Conservation (phyloP, 306 rosid genomes). For the Rubus parviflorus region DNA sequence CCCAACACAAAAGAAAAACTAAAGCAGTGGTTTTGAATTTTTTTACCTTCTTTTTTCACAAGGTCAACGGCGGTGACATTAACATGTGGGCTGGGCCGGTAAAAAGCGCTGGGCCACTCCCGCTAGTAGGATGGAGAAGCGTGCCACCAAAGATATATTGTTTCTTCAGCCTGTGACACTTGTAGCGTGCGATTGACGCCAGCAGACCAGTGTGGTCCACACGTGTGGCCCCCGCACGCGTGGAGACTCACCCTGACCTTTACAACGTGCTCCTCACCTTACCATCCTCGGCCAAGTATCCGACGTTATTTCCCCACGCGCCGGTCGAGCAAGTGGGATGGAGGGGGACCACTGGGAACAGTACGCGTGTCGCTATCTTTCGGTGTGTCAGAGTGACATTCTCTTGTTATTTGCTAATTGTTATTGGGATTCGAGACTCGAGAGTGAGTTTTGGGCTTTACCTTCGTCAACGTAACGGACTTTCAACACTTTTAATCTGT, state of each 20-base stretch:
- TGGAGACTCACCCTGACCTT: conserved; percentile 25
- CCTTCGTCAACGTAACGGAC: conserved; percentile 45
- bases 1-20: background rate
- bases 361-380: conserved; percentile 48
- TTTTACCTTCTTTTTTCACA: background rate
- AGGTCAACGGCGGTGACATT: conserved; percentile 35
- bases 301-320: background rate
- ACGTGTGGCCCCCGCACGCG: conserved; percentile 48
- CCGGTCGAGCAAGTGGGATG: background rate
- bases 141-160: conserved; percentile 22
- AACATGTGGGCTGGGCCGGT: conserved; percentile 34
- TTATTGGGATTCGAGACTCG: background rate
- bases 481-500: background rate
- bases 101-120: conserved; percentile 32
- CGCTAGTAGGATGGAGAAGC: conserved; percentile 23
- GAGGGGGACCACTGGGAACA: conserved; percentile 39
- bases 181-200: conserved; percentile 36
- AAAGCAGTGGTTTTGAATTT: background rate
- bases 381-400: conserved; percentile 42
- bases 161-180: background rate
- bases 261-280: conserved; percentile 30
- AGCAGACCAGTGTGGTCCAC: conserved; percentile 36
- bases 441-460: background rate
- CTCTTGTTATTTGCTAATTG: background rate
- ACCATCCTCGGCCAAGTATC: too few relatives aligned